Conservation (phyloP, 1,284 basidiomycete genomes). For the Tilletia walkeri region DNA sequence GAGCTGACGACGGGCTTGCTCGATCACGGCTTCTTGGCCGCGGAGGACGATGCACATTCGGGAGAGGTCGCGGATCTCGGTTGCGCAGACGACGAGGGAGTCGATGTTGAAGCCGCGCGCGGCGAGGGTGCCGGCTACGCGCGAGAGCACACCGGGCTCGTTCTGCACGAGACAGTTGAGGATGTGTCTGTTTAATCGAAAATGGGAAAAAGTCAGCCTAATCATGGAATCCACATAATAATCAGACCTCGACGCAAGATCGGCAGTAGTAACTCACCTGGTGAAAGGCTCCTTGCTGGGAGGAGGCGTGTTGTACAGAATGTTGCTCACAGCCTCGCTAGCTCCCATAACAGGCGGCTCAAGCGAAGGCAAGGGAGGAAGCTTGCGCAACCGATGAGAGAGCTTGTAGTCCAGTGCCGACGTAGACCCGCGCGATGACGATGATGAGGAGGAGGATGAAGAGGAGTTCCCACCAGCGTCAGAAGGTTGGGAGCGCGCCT, state of each 20-base stretch:
- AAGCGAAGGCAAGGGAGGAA: slow-evolving; percentile 53
- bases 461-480: background rate
- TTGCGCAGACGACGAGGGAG: slow-evolving; percentile 95
- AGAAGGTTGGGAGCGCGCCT: background rate
- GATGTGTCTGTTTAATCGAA: slow-evolving; percentile 68
- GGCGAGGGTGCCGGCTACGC: slow-evolving; percentile 91
- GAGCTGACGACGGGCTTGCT: slow-evolving; percentile 66
- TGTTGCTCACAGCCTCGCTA: slow-evolving; percentile 55
- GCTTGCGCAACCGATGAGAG: slow-evolving; percentile 59
- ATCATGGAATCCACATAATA: slow-evolving; percentile 25
- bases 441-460: background rate
- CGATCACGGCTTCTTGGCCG: slow-evolving; percentile 95
- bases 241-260: background rate
- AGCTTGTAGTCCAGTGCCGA: slow-evolving; percentile 88
- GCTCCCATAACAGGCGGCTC: slow-evolving; percentile 52
- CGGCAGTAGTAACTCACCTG: slow-evolving; percentile 58
- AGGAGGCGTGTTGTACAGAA: slow-evolving; percentile 76
- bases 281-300: slow-evolving; percentile 84
- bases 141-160: slow-evolving; percentile 95
- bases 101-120: slow-evolving; percentile 98
- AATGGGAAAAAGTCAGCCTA: slow-evolving; percentile 39
- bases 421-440: background rate
- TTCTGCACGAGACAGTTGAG: slow-evolving; percentile 99
- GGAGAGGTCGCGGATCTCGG: slow-evolving; percentile 93
- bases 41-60: slow-evolving; percentile 97